Evolutionary conservation across 306 rosid species (phyloP).

Genomic region (Oemleria cerasiformis): DNA sequence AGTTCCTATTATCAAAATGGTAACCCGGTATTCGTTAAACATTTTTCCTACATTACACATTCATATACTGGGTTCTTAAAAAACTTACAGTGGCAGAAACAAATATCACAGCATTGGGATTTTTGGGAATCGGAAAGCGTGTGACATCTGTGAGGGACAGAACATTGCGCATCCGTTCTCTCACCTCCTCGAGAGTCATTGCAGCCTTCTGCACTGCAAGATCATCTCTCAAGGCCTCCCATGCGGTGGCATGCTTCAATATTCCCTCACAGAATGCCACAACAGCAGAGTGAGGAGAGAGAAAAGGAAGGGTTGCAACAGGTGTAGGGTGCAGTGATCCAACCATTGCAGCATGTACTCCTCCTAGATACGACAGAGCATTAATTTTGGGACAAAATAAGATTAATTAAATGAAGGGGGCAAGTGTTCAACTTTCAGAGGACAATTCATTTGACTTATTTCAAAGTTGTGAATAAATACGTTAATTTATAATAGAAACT

Average conservation of each 20-base stretch:
- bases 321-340: conserved; percentile 97
- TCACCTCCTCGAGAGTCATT: conserved; percentile 93
- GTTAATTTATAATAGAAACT: background rate
- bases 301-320: conserved; percentile 90
- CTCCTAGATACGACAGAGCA: conserved; percentile 57
- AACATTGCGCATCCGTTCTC: conserved; percentile 85
- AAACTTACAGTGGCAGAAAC: conserved; percentile 95
- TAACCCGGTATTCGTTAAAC: too few species aligned
- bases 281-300: conserved; percentile 92
- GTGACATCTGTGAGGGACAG: conserved; percentile 96
- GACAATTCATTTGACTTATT: background rate
- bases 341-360: conserved; percentile 99
- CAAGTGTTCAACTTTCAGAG: conserved; percentile 1
- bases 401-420: conserved; percentile 15
- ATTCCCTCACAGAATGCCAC: conserved; percentile 99
- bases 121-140: conserved; percentile 91
- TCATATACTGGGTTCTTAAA: conserved; percentile 21
- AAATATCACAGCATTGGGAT: conserved; percentile 75
- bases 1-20: too few species aligned
- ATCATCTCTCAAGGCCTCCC: conserved; percentile 90
- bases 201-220: conserved; percentile 61
- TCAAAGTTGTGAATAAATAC: background rate
- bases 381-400: conserved; percentile 21
- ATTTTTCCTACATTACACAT: conserved; percentile 1
- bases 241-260: conserved; percentile 89